Conservation (phyloP, 805 yeast species). For the Saccharomyces eubayanus region DNA sequence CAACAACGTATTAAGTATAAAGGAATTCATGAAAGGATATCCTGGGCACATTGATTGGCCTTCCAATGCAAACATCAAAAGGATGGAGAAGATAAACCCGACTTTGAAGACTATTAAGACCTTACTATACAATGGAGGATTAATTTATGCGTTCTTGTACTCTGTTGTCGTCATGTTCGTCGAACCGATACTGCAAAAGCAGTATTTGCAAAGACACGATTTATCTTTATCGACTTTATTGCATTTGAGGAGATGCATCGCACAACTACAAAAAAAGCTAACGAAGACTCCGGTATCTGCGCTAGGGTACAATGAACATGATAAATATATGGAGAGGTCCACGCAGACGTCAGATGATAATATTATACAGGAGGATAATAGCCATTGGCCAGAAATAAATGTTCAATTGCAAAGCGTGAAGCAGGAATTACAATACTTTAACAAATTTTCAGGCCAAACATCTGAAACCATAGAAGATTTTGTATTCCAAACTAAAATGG, state of each 20-base stretch:
- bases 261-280: conserved; percentile 19
- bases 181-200: conserved; percentile 35
- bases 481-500: conserved; percentile 25
- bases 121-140: conserved; percentile 25
- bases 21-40: neutral
- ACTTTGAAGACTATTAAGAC: conserved; percentile 16
- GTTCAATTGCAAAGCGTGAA: conserved; percentile 27
- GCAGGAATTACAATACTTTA: conserved; percentile 25
- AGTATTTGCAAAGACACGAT: conserved; percentile 34
- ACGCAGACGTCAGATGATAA: conserved; percentile 19
- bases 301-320: conserved; percentile 34
- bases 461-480: conserved; percentile 21
- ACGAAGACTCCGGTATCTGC: conserved; percentile 35
- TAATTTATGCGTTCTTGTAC: conserved; percentile 11
- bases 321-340: conserved; percentile 26
- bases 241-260: conserved; percentile 22
- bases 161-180: conserved; percentile 15
- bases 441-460: conserved; percentile 8
- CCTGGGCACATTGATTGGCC: neutral
- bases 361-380: conserved; percentile 7
- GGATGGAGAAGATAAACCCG: conserved; percentile 18
- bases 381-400: conserved; percentile 12
- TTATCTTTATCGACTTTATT: conserved; percentile 26
- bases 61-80: neutral
- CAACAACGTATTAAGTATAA: neutral